Evolutionary conservation across 2,329 filamentous ascomycete species (phyloP).

Genomic region (Monilinia fructicola): DNA sequence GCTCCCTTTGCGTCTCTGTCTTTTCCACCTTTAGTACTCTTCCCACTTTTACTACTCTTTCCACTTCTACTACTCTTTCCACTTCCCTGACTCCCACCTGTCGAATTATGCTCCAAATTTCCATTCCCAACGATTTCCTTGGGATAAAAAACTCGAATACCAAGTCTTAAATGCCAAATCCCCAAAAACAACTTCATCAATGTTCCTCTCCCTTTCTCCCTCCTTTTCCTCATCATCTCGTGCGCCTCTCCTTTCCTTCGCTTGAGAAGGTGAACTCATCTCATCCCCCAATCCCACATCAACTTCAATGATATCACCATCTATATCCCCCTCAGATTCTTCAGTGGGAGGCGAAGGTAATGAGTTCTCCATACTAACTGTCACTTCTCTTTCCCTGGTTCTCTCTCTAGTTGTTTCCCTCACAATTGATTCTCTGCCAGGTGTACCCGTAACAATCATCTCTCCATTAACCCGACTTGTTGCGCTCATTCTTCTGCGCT

Average conservation of each 20-base stretch:
- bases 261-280: neutral
- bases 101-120: conserved; percentile 23
- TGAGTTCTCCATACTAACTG: conserved; percentile 11
- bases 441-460: neutral
- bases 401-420: conserved; percentile 5
- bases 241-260: neutral
- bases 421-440: neutral
- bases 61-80: conserved; percentile 13
- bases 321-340: neutral
- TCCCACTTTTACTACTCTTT: neutral
- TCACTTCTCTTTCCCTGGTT: conserved; percentile 4
- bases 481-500: conserved; percentile 5
- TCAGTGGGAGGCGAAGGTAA: conserved; percentile 10
- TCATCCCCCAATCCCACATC: neutral
- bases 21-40: neutral
- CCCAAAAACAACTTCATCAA: conserved; percentile 83
- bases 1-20: conserved; percentile 11
- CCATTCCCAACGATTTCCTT: conserved; percentile 64
- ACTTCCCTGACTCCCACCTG: conserved; percentile 11
- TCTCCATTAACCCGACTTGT: conserved; percentile 2
- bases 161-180: conserved; percentile 82
- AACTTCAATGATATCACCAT: neutral
- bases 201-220: conserved; percentile 62
- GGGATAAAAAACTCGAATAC: conserved; percentile 89
- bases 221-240: neutral